A percentile compares a stretch with the other conserved stretches of the same genome.
Conservation (phyloP, 352 stramenopile genomes). For the Elongisporangium undulatum region DNA sequence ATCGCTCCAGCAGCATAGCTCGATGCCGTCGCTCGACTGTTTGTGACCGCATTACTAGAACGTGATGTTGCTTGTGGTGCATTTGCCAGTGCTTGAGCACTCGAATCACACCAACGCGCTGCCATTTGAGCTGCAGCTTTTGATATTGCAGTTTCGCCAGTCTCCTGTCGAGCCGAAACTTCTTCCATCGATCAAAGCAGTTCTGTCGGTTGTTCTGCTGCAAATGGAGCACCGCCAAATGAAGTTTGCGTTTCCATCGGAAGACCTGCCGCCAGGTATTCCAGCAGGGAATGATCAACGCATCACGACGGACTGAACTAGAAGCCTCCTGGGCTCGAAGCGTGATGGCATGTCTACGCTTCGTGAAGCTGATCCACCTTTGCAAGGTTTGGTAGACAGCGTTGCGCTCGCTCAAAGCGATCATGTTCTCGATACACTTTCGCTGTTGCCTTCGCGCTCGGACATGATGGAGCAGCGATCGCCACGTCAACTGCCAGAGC, state of each 20-base stretch:
- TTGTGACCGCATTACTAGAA: neutral
- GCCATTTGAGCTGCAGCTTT: neutral
- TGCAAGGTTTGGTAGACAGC: neutral
- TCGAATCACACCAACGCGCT: neutral
- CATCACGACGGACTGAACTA: neutral
- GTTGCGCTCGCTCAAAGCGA: neutral
- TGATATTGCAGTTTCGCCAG: neutral
- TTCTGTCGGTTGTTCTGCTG: neutral
- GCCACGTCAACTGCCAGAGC: slow-evolving; percentile 1
- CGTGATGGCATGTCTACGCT: neutral
- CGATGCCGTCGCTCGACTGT: neutral
- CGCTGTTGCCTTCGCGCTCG: neutral
- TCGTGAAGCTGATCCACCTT: neutral
- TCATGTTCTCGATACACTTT: slow-evolving; percentile 1
- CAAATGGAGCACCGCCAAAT: slow-evolving; percentile 1
- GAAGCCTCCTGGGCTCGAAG: neutral
- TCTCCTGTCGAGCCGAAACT: neutral
- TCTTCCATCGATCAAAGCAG: slow-evolving; percentile 5
- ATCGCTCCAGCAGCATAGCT: neutral
- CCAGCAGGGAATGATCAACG: neutral
- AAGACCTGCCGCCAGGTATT: neutral
- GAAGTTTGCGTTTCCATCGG: neutral
- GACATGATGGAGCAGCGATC: neutral
- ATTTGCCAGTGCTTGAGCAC: neutral
- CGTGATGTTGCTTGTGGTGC: slow-evolving; percentile 2